Base-by-base conservation (phyloP, 2,329 filamentous ascomycete species). In the Hypoxylon sp. region DNA sequence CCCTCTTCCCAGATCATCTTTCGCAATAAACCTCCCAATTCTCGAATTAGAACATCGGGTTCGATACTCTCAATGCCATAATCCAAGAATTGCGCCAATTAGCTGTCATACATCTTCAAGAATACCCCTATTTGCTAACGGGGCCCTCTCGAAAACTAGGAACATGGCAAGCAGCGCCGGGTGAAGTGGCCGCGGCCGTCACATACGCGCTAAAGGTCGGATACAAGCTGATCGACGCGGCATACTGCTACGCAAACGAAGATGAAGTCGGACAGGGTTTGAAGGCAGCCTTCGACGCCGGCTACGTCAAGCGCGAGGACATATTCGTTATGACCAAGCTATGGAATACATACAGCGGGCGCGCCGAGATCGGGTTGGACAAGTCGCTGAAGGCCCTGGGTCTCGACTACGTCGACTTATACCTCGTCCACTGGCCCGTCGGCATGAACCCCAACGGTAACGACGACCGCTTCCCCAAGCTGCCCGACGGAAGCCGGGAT, bases 271-370 rank as follows among this genome's bases (percentile, higher is more conserved):
- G 94, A 70, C 83, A 90, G 77, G 94, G 92, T 8, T 86, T 97
- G 60, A 88, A 89, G 77, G 90, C 92, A 62, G 93, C 91, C 31
- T 89, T 95, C 76, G 85, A 83, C 27, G 82, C 88, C 4, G 92
- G 92, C 25, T 84, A 88, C 68, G 83, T 92, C 74, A 92, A 91
- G 85, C 88, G 93, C 68, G 88, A 92, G 78, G 92, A 97, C 64
- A 82, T 97, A 69, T 97, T 96, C 82, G 88, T 97, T 66, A 92
- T 93, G 61, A 93, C 90, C 76, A 97, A 97, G 86, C 87, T 95
- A 40, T 97, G 93, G 92, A 91, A 90, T 76, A 93, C 92, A 56
- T 95, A 92, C 83, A 90, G 91, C 80, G 88, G 88, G 31, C 85
- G 90, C 6, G 89, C 89, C 5, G 90, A 92, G 80, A 83, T 91